Base-by-base conservation (phyloP, 495 filamentous ascomycete species). In the Trichoderma orchidacearum region DNA sequence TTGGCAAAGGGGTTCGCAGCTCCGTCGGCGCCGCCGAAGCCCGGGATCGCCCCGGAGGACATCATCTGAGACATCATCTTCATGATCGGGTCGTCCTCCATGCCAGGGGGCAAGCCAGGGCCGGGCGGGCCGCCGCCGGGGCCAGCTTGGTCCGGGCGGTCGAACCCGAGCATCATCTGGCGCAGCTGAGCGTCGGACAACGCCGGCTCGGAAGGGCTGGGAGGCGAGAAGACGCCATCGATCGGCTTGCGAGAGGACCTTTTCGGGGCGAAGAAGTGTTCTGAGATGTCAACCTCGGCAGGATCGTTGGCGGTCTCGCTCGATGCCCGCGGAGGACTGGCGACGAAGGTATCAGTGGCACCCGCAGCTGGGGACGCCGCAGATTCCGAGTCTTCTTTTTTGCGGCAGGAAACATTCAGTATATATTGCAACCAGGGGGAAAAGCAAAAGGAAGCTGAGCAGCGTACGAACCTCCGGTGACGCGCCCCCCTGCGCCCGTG, bases 221-320 rank as follows among this genome's bases (percentile, higher is more conserved):
- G 28, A 64, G 66, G 62, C 63, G 66, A 60, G 41, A 58, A 61
- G 56, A 54, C 53, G 60, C 62, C 53, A 48, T 48, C 41, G 41
- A 48, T 15, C 38, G 66, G 60, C 25, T 57, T 58, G 53, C 66
- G 66, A 18, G 63, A 52, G 30, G 71, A 60, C 65, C 72, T 41
- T 61, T 66, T 63, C 66, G 83, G 74, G 29, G 65, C 61, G 59
- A 74, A 80, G 70, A 64, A 85, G 79, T 71, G 77, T 61, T 68
- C 66, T 54, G 80, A 84, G 61, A 90, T 87, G 64, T 89, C 85
- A 28, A 86, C 77, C 65, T 89, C 86, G 6, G 85, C 84, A 2
- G 87, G 87, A 61, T 90, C 86, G 50, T 64, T 75, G 56, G 75
- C 68, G 30, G 58, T 60, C 15, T 27, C 45, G 58, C 12, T 54